These are phyloP conservation scores for Eucalyptus urophylla DNA, from an alignment of 345 rosid species.

Conservation along the genomic window DNA sequence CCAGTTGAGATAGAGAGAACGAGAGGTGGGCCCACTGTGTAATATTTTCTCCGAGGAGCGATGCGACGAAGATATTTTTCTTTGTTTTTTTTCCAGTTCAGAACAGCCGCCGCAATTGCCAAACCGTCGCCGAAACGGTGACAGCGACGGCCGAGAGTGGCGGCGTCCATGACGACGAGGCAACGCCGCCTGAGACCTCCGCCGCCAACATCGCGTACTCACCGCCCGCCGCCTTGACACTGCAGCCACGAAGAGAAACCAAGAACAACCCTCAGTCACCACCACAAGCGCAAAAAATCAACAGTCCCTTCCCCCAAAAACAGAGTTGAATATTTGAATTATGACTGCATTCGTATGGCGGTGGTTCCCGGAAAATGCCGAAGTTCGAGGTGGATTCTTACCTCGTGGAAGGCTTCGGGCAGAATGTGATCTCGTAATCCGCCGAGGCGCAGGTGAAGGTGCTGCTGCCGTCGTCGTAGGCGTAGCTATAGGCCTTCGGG, in stretches of 20 bases:
- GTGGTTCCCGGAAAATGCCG: background rate
- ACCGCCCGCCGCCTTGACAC: constrained; percentile 1
- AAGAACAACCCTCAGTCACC: background rate
- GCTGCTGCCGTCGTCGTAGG: constrained; percentile 51
- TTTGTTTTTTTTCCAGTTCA: background rate
- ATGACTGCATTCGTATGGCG: background rate
- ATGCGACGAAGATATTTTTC: too few species aligned
- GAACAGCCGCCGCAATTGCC: background rate
- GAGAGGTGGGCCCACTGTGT: background rate
- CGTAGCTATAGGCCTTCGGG: constrained; percentile 57
- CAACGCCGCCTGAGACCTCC: background rate
- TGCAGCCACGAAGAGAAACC: background rate
- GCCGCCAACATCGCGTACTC: background rate
- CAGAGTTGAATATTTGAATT: background rate
- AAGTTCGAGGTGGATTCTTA: background rate
- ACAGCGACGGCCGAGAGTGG: background rate
- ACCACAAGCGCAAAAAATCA: background rate
- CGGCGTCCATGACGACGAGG: background rate
- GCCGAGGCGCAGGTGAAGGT: constrained; percentile 44
- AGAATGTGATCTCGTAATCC: constrained; percentile 39
- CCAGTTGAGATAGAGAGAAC: too few species aligned
- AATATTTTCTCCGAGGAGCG: background rate
- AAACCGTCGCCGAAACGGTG: background rate
- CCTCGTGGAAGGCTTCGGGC: constrained; percentile 37
- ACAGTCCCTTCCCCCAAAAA: too few species aligned